phyloP scores from a whole-genome alignment of 176 grass and related monocot species.

The Oryza meyeriana region DNA sequence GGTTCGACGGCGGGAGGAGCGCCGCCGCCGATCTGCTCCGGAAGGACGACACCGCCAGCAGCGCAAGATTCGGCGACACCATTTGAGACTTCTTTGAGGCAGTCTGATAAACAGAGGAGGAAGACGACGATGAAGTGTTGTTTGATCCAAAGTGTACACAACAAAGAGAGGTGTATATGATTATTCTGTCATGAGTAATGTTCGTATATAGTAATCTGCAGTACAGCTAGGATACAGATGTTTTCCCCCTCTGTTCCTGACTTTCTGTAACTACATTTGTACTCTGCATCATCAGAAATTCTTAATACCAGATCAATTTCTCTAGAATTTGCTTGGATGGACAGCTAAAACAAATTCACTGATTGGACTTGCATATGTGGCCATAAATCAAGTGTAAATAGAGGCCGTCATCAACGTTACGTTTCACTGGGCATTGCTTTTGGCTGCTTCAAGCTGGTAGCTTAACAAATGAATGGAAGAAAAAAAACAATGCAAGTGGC shows the following conservation, averaged over 20 bases:
- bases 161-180: background rate
- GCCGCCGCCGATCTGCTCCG: background rate
- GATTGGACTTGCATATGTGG: background rate
- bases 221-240: conserved; percentile 35
- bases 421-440: background rate
- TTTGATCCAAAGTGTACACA: background rate
- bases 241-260: conserved; percentile 18
- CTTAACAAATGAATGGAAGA: background rate
- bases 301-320: background rate
- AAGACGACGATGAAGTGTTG: background rate
- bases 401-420: background rate
- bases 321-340: background rate
- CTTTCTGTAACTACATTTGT: conserved; percentile 32
- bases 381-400: conserved; percentile 19
- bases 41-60: conserved; percentile 9
- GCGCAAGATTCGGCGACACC: conserved; percentile 28
- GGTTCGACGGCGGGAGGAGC: conserved; percentile 31
- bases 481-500: background rate
- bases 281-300: conserved; percentile 6
- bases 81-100: background rate
- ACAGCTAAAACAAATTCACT: background rate
- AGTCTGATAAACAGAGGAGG: background rate
- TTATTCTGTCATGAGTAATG: conserved; percentile 20
- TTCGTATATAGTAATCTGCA: conserved; percentile 9
- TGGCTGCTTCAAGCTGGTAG: background rate